These are phyloP conservation scores for Umbelopsis ramanniana DNA, from an alignment of 192 early-diverging fungal species.

Conservation along the genomic window DNA sequence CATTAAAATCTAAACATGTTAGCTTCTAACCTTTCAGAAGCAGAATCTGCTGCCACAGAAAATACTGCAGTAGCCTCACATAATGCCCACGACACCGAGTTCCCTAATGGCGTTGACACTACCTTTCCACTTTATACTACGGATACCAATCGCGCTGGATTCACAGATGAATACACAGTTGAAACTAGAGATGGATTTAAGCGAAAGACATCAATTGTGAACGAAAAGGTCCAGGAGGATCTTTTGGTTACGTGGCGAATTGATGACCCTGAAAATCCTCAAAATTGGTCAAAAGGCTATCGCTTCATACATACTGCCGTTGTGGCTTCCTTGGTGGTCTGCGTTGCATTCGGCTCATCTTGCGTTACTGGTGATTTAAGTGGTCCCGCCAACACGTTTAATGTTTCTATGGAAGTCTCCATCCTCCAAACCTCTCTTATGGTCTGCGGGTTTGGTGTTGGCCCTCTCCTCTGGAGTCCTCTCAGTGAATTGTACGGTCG, in stretches of 20 bases:
- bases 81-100: not conserved
- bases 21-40: not conserved
- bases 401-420: constrained; percentile 27
- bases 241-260: constrained; percentile 30
- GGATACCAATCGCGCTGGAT: constrained; percentile 1
- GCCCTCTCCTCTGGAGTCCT: constrained; percentile 37
- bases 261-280: constrained; percentile 36
- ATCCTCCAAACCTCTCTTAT: constrained; percentile 36
- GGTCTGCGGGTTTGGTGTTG: constrained; percentile 35
- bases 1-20: not conserved
- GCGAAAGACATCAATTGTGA: constrained; percentile 6
- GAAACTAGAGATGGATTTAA: constrained; percentile 16
- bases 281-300: constrained; percentile 28
- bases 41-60: not conserved
- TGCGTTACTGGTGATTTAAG: constrained; percentile 28
- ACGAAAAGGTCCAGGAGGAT: constrained; percentile 18
- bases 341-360: constrained; percentile 35
- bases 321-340: constrained; percentile 30
- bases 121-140: constrained; percentile 7
- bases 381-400: constrained; percentile 22
- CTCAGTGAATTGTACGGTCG: constrained; percentile 37
- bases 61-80: not conserved
- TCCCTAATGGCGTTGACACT: constrained; percentile 10
- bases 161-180: constrained; percentile 14
- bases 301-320: constrained; percentile 29